Conservation (phyloP, 768 basidiomycete genomes). For the Suillus paluster region DNA sequence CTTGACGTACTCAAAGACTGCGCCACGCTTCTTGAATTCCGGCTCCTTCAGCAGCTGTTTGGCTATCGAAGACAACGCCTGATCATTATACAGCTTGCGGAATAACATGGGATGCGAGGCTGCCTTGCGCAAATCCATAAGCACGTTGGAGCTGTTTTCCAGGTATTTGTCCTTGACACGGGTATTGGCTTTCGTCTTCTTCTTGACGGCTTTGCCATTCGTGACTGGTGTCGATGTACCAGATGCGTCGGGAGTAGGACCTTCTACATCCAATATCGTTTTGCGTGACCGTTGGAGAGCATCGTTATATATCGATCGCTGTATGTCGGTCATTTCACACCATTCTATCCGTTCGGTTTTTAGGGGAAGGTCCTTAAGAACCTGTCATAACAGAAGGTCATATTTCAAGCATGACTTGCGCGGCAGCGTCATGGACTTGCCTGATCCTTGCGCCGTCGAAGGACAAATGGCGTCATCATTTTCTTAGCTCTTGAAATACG, state of each 20-base stretch:
- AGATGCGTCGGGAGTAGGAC: slow-evolving; percentile 30
- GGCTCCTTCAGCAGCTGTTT: slow-evolving; percentile 88
- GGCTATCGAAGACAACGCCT: slow-evolving; percentile 72
- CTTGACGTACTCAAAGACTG: slow-evolving; percentile 82
- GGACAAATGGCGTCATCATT: slow-evolving; percentile 99
- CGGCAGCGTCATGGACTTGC: slow-evolving; percentile 38
- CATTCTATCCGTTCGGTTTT: slow-evolving; percentile 94
- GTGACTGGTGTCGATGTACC: slow-evolving; percentile 35
- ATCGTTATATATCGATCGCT: slow-evolving; percentile 84
- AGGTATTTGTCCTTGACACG: slow-evolving; percentile 71
- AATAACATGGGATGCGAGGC: slow-evolving; percentile 97
- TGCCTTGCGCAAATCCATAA: slow-evolving; percentile 98
- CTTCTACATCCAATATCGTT: slow-evolving; percentile 61
- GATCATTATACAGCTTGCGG: slow-evolving; percentile 81
- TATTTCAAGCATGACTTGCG: not conserved
- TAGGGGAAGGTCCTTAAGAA: slow-evolving; percentile 89
- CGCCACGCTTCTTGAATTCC: slow-evolving; percentile 85
- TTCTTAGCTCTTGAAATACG: slow-evolving; percentile 95
- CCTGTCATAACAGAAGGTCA: slow-evolving; percentile 47
- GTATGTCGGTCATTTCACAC: slow-evolving; percentile 89
- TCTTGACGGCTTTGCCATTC: slow-evolving; percentile 32
- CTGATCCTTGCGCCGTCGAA: slow-evolving; percentile 96
- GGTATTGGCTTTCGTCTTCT: slow-evolving; percentile 37
- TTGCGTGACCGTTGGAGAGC: slow-evolving; percentile 85
- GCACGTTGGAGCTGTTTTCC: slow-evolving; percentile 88